Evolutionary conservation across 2,329 filamentous ascomycete genomes (phyloP), one percentile per base, ranked within the genome.

Genomic region (Colletotrichum paranaense): DNA sequence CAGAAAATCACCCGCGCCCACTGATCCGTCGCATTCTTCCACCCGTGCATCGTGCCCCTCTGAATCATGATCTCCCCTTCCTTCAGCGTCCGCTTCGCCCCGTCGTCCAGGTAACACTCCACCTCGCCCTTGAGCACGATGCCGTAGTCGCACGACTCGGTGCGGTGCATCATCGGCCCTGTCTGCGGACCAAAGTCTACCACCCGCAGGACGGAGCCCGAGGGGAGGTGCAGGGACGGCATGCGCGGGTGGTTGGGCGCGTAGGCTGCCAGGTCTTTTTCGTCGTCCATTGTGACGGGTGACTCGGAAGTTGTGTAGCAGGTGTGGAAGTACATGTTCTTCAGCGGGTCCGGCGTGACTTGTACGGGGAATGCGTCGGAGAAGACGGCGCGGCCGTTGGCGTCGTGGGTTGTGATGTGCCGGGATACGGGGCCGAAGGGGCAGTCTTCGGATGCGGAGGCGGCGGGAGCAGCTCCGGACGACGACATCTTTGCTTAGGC

Each of bases 41-140:
- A 77, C 12, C 66, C 82, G 78, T 87, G 85, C 78, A 82, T 84
- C 6, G 84, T 86, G 8, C 80, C 85, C 57, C 86, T 78, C 77
- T 88, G 86, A 38, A 88, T 82, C 28, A 83, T 82, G 30, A 87
- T 79, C 76, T 87, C 86, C 5, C 86, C 86, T 55, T 80, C 78
- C 62, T 80, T 76, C 79, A 88, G 78, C 8, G 79, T 60, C 30
- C 79, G 78, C 63, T 74, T 80, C 46, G 83, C 84, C 11, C 85
- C 85, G 28, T 81, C 82, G 74, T 87, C 86, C 12, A 87, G 74
- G n/a, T 83, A 58, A 79, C 86, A 80, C 76, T 86, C 85, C 46
- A 87, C 75, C 74, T 82, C 79, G 1, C 86, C 86, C 68, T 87
- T 84, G 6, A 88, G 75, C 16, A 87, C 83, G 57, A 87, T 79